phyloP scores from a whole-genome alignment of 768 basidiomycete genomes.

The Amanita polypyramis region DNA sequence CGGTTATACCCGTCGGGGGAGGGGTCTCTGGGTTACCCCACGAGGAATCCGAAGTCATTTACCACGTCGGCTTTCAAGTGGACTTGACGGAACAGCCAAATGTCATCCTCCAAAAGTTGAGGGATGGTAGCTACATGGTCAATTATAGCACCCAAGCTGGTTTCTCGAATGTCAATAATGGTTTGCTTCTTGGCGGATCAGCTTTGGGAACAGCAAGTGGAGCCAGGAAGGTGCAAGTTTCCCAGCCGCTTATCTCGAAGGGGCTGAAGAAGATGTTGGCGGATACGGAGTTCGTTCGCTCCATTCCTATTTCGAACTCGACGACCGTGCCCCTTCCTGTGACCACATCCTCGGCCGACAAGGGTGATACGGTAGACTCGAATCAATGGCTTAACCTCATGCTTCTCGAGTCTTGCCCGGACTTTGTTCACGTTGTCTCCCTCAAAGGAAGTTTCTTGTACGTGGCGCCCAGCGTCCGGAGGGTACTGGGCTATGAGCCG shows the following conservation, averaged over 20 bases:
- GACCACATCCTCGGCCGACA: conserved; percentile 12
- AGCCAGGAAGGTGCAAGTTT: conserved; percentile 23
- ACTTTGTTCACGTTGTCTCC: conserved; percentile 86
- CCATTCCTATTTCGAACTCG: conserved; percentile 32
- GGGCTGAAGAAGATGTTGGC: conserved; percentile 39
- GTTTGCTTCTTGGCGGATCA: neutral
- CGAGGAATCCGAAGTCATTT: conserved; percentile 64
- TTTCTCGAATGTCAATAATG: neutral
- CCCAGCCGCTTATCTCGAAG: conserved; percentile 35
- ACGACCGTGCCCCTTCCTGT: conserved; percentile 23
- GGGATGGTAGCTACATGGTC: conserved; percentile 67
- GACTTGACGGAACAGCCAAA: conserved; percentile 84
- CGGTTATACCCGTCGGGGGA: conserved; percentile 77
- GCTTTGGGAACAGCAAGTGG: conserved; percentile 4
- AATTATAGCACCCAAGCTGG: conserved; percentile 32
- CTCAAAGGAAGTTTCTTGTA: conserved; percentile 91
- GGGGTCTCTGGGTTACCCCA: conserved; percentile 36
- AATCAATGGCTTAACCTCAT: conserved; percentile 45
- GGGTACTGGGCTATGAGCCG: conserved; percentile 80
- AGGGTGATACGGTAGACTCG: conserved; percentile 16
- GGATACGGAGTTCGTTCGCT: conserved; percentile 35
- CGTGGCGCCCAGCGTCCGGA: conserved; percentile 71
- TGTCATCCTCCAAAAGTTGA: conserved; percentile 68
- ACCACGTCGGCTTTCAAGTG: conserved; percentile 93
- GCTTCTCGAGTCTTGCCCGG: conserved; percentile 53